Base-by-base conservation (phyloP, 192 early-diverging fungal genomes). In the Chytriomyces sp. region DNA sequence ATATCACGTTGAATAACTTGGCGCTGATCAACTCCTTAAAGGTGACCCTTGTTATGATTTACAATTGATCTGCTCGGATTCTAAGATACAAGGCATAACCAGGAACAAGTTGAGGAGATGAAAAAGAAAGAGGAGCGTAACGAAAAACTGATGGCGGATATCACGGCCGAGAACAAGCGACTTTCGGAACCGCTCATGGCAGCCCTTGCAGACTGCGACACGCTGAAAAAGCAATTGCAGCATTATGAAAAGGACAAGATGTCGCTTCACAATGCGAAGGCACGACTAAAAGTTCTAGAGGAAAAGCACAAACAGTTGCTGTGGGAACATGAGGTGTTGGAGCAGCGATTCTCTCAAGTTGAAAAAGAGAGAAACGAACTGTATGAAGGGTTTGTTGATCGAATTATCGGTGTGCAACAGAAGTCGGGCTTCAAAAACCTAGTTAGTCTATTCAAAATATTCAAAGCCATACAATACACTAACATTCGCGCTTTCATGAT, bases 41-140 rank as follows among this genome's bases (percentile, higher is more conserved):
- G 75, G 85, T 86, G 66, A 0, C 41, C 10, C 2, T 31, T n/a
- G 17, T 58, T 58, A 25, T 57, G 17, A 25, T 57, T 0, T 0
- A 3, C 10, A 26, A 25, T 52, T 49, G 34, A 64, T 12, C 37
- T 39, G 10, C 14, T 49, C 2, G 17, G 44, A 14, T 26, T 68
- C 31, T 1, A 14, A 26, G 7, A 71, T 69, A 64, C 22, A 8
- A 37, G 19, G 5, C 60, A 3, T 57, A 36, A 3, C 14, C 39
- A 87, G 86, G 88, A 89, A 76, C 88, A 89, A 79, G 85, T 89
- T 44, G 88, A 89, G 64, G 86, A 86, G 28, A 88, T 89, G 86
- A 89, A 89, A 63, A 89, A 89, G 77, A 89, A 89, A 75, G 88
- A 89, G 59, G 88, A 89, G 72, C 73, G 88, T 12, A 89, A 89